Percentiles rank a stretch among this genome's conserved stretches.
These are phyloP conservation scores for Beauveria sp. DNA, from an alignment of 2,329 filamentous ascomycete species.

Conservation along the genomic window DNA sequence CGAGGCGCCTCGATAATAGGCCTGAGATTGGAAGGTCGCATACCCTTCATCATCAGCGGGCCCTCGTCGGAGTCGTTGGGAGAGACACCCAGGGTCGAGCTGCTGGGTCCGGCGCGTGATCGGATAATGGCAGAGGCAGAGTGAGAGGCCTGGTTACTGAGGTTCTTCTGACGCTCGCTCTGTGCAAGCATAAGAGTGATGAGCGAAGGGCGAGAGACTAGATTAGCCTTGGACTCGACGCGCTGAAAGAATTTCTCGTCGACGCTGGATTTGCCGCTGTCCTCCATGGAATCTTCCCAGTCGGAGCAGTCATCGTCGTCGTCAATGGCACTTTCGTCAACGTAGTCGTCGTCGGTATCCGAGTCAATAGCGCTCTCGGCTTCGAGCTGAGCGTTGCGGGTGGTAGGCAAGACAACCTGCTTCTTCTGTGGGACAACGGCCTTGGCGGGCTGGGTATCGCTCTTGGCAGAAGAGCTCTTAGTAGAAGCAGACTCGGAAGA, in stretches of 20 bases:
- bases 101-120: constrained; percentile 42
- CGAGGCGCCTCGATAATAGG: constrained; percentile 57
- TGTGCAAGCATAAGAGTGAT: constrained; percentile 83
- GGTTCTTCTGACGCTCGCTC: constrained; percentile 60
- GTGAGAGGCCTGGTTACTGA: constrained; percentile 62
- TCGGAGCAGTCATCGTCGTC: constrained; percentile 58
- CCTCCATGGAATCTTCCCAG: constrained; percentile 63
- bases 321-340: constrained; percentile 77
- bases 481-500: constrained; percentile 68
- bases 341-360: constrained; percentile 58
- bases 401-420: constrained; percentile 61
- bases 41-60: constrained; percentile 57
- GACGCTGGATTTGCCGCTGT: constrained; percentile 75
- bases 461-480: constrained; percentile 54
- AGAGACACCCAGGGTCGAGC: constrained; percentile 37
- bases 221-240: constrained; percentile 78
- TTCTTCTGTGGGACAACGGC: constrained; percentile 45
- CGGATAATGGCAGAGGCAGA: constrained; percentile 62
- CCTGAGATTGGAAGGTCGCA: constrained; percentile 40
- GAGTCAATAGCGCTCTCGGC: constrained; percentile 46
- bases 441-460: constrained; percentile 38
- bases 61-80: constrained; percentile 56
- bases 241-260: constrained; percentile 83
- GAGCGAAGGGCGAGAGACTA: constrained; percentile 79
- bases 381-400: constrained; percentile 60